A percentile compares a stretch with the other conserved stretches of the same genome.
phyloP scores from a whole-genome alignment of 306 rosid genomes.

The Corylus heterophylla region DNA sequence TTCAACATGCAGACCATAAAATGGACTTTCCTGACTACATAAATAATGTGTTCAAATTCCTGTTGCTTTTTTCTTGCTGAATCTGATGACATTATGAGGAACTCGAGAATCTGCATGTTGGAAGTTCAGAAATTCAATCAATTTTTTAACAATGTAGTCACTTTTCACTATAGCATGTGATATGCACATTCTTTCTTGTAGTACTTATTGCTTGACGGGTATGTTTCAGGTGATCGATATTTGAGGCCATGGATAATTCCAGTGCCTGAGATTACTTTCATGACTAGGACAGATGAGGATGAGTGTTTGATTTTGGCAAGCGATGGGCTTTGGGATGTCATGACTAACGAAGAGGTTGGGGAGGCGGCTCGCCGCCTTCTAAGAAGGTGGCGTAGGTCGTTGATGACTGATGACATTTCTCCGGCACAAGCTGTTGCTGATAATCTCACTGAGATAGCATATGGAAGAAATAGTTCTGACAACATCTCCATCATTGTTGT shows the following conservation, averaged over 20 bases:
- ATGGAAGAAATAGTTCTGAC: conserved; percentile 64
- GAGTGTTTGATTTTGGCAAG: conserved; percentile 81
- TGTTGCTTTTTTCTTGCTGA: not conserved
- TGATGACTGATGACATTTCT: conserved; percentile 39
- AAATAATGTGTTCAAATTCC: not conserved
- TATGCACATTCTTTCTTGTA: not conserved
- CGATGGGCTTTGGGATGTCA: conserved; percentile 89
- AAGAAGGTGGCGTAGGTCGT: conserved; percentile 57
- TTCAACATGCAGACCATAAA: not conserved
- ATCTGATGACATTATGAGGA: not conserved
- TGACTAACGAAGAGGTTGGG: conserved; percentile 80
- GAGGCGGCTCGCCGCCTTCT: conserved; percentile 70
- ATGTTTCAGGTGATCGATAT: conserved; percentile 71
- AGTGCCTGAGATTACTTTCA: conserved; percentile 72
- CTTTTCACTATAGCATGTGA: not conserved
- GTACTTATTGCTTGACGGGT: conserved; percentile 4
- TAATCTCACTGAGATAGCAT: conserved; percentile 69
- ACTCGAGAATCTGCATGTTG: not conserved
- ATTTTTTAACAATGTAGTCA: not conserved
- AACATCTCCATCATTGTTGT: conserved; percentile 78
- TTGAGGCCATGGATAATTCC: conserved; percentile 90
- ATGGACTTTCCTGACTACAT: not conserved
- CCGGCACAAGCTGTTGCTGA: conserved; percentile 75
- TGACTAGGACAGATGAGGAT: conserved; percentile 66
- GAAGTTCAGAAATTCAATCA: not conserved